These are phyloP conservation scores for Cinnamomum micranthum DNA, from an alignment of 164 flowering plant species.

Conservation along the genomic window DNA sequence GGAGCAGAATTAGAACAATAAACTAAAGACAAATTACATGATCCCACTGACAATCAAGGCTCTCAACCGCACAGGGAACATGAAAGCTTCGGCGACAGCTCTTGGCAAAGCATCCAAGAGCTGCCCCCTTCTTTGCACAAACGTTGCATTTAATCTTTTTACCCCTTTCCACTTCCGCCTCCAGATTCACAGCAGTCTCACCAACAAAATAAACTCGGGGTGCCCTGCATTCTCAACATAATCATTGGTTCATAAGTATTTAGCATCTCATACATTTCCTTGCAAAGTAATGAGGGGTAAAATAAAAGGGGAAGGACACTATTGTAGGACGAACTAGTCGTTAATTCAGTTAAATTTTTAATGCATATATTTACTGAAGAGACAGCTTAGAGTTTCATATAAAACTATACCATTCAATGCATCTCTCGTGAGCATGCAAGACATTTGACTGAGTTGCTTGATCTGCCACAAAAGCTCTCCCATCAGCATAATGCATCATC, in stretches of 20 bases:
- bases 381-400: background rate
- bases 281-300: background rate
- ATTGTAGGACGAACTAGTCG: background rate
- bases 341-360: background rate
- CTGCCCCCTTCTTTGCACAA: slow-evolving; percentile 21
- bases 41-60: slow-evolving; percentile 14
- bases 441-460: background rate
- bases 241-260: background rate
- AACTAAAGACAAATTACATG: slow-evolving; percentile 3
- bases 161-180: slow-evolving; percentile 17
- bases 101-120: slow-evolving; percentile 21
- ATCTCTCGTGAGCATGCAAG: slow-evolving; percentile 17
- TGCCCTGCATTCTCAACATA: slow-evolving; percentile 13
- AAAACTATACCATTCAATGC: slow-evolving; percentile 16
- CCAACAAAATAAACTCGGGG: slow-evolving; percentile 21
- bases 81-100: slow-evolving; percentile 18
- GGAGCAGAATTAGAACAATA: background rate
- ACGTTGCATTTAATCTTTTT: slow-evolving; percentile 17
- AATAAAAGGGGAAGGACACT: background rate
- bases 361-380: background rate
- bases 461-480: slow-evolving; percentile 11
- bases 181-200: slow-evolving; percentile 15
- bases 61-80: slow-evolving; percentile 16
- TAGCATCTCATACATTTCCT: background rate
- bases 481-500: slow-evolving; percentile 19